Base-by-base conservation (phyloP, 345 rosid genomes). In the Aquilaria sinensis region DNA sequence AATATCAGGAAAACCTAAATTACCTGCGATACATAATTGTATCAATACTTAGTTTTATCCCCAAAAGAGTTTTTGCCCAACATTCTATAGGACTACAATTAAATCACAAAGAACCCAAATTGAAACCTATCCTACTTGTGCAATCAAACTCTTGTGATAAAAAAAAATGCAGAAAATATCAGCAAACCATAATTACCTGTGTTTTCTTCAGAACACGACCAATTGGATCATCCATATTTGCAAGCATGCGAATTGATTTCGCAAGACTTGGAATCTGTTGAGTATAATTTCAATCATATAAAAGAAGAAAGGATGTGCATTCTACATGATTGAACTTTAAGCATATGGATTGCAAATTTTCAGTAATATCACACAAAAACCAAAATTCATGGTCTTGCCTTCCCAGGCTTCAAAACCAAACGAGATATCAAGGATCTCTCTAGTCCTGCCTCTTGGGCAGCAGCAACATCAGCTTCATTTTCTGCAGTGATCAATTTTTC, bases 181-280 rank as follows among this genome's bases (percentile, higher is more conserved):
- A 37, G 43, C 5, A 49, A 31, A 29, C 58, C 67, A 70, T 49
- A n/a, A 68, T 76, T 71, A 95, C 99, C 96, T 95, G 80, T 9
- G 92, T 89, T 85, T 76, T 89, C 83, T 95, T 89, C 73, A 87
- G 70, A 70, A 91, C 80, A 65, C 62, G 77, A 51, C 99, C 96
- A 49, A 89, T 84, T 61, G 99, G 96, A 70, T 95, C 99, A 71
- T 89, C 90, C 99, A 95, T 88, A 68, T 89, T 80, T 7, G 96
- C 97, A 72, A 95, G 93, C 68, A 79, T 69, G 53, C 96, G 97
- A 64, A 95, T 79, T 23, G 93, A 81, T 62, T 76, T 69, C 46
- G 94, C 83, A 72, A 95, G 97, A 75, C 81, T 83, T 12, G 73
- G 77, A 67, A 91, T 87, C 99, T 94, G 83, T 31, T 59, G 62